A percentile compares a stretch with the other conserved stretches of the same genome.
Conservation (phyloP, 352 stramenopile species). For the Pythium aristosporum region DNA sequence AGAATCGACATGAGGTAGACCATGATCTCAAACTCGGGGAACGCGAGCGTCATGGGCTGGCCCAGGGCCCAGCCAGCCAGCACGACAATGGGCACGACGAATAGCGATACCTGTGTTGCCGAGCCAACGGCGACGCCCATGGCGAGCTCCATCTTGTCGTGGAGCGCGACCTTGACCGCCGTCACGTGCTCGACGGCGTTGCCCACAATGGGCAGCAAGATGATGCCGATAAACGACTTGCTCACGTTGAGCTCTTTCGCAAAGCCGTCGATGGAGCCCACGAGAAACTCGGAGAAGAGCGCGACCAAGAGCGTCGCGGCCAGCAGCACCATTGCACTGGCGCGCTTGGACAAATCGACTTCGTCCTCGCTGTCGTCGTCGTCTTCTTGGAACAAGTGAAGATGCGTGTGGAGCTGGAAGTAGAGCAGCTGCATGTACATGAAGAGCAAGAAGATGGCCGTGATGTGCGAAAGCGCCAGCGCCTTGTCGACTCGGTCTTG, state of each 20-base stretch:
- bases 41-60: constrained; percentile 95
- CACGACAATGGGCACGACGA: constrained; percentile 95
- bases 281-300: constrained; percentile 94
- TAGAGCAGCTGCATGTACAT: constrained; percentile 95
- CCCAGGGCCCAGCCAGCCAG: constrained; percentile 93
- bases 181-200: constrained; percentile 99
- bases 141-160: constrained; percentile 98
- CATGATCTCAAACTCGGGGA: constrained; percentile 95
- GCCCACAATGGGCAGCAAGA: constrained; percentile 96
- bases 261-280: constrained; percentile 80
- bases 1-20: constrained; percentile 96
- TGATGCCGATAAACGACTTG: constrained; percentile 92
- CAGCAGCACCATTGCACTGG: constrained; percentile 79
- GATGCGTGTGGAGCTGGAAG: constrained; percentile 96
- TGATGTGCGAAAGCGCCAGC: constrained; percentile 74
- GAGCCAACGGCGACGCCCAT: constrained; percentile 98
- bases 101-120: constrained; percentile 96
- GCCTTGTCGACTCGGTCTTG: constrained; percentile 66
- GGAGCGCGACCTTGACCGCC: constrained; percentile 95
- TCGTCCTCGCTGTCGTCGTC: constrained; percentile 65
- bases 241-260: constrained; percentile 58
- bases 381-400: constrained; percentile 86
- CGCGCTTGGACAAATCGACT: constrained; percentile 76
- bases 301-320: constrained; percentile 89
- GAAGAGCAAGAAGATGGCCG: constrained; percentile 82